Base-by-base conservation (phyloP, 768 basidiomycete species). In the Tephrocybe sp. region DNA sequence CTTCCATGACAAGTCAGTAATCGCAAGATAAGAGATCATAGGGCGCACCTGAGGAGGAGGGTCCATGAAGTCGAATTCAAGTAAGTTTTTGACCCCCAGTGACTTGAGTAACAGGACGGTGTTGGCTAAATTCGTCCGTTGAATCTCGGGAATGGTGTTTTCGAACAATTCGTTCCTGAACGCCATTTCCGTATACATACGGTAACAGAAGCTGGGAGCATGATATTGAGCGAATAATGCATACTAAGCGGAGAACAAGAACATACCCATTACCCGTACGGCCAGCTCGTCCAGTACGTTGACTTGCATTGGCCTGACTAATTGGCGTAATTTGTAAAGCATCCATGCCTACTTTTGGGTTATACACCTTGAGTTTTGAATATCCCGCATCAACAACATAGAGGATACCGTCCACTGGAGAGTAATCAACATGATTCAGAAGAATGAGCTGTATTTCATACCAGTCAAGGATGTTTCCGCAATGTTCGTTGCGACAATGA, bases 31-130 rank as follows among this genome's bases (percentile, higher is more conserved):
- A 34, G n/a, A 34, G 30, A 16, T 9, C 19, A 22, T 15, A 16
- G 13, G 31, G 56, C 67, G 47, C 59, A 87, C 91, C 79, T 96
- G 94, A n/a, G 97, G 97, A 18, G 97, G 97, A n/a, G 97, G 97
- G 65, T 99, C 97, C 97, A 99, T 98, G 64, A 99, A 99, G 69
- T 98, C 96, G 62, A 98, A 99, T 69, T 99, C 96, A 18, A 99
- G 78, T 34, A 98, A 70, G 64, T 98, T 93, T 74, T 97, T 97
- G 34, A 99, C 97, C 9, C 97, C 96, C 5, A 99, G 76, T 3
- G 95, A 95, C 65, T 98, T 99, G 51, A 99, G 77, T 30, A 98
- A 69, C 18, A 98, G 69, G 0, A 98, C 97, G 0, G 96, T 99
- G 61, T 99, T 98, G 16, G 97, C 95, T 48, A 99, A 69, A 69